phyloP scores from a whole-genome alignment of 345 rosid species.

The Xanthoceras sorbifolium region DNA sequence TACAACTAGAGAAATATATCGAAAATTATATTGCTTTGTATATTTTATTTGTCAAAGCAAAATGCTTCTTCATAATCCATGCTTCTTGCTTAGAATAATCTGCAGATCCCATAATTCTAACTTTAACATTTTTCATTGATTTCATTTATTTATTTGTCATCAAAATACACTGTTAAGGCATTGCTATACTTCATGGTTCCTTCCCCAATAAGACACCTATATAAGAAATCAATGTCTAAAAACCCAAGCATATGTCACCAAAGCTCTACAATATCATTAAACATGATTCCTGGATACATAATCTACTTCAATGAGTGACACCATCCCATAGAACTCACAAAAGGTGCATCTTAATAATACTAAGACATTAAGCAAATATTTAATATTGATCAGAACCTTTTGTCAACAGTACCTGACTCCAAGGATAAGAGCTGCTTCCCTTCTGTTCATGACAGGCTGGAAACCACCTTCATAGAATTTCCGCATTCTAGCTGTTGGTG shows the following conservation, averaged over 20 bases:
- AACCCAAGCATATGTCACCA: neutral
- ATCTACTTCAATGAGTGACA: neutral
- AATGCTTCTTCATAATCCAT: neutral
- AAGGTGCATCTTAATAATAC: neutral
- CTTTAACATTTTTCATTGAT: neutral
- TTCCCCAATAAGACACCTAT: neutral
- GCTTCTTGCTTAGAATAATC: neutral
- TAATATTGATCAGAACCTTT: neutral
- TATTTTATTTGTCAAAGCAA: neutral
- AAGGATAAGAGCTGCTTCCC: constrained; percentile 89
- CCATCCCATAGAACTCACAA: no score
- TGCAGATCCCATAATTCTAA: neutral
- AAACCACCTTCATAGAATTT: constrained; percentile 87
- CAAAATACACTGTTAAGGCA: neutral
- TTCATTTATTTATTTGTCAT: neutral
- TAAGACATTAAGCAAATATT: neutral
- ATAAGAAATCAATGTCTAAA: neutral
- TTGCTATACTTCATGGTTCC: neutral
- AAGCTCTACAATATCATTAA: neutral
- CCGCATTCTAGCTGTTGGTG: constrained; percentile 54
- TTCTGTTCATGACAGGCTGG: constrained; percentile 67
- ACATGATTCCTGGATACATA: neutral
- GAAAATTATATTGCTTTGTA: neutral
- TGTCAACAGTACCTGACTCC: constrained; percentile 60
- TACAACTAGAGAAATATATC: neutral